phyloP scores from a whole-genome alignment of 2,329 filamentous ascomycete genomes.

The Nemania abortiva region DNA sequence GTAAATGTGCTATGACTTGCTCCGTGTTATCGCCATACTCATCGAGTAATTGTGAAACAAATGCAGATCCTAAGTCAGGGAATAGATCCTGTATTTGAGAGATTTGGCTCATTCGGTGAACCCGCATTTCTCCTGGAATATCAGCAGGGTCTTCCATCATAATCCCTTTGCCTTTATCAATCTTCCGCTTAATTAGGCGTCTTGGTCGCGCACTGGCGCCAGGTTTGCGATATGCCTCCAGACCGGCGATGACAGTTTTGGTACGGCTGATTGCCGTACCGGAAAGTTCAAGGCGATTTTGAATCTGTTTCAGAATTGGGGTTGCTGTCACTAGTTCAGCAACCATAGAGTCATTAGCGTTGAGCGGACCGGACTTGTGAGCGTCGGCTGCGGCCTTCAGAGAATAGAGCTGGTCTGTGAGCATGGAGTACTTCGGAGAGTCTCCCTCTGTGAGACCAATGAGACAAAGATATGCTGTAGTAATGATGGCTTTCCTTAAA shows the following conservation, averaged over 20 bases:
- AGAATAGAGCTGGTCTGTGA: constrained; percentile 86
- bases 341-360: constrained; percentile 78
- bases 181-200: constrained; percentile 64
- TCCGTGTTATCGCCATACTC: constrained; percentile 83
- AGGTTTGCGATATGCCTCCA: constrained; percentile 71
- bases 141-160: constrained; percentile 55
- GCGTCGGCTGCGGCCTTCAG: constrained; percentile 78
- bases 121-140: constrained; percentile 67
- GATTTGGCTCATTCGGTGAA: constrained; percentile 86
- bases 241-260: constrained; percentile 69
- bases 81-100: constrained; percentile 95
- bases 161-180: constrained; percentile 74
- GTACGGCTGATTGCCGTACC: constrained; percentile 66
- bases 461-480: constrained; percentile 80
- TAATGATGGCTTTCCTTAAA: constrained; percentile 75
- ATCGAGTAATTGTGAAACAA: constrained; percentile 82
- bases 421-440: constrained; percentile 76
- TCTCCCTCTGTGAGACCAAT: constrained; percentile 75
- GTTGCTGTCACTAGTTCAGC: constrained; percentile 85
- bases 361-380: constrained; percentile 67
- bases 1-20: constrained; percentile 81
- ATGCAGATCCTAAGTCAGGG: constrained; percentile 85
- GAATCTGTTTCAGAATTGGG: constrained; percentile 75
- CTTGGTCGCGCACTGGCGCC: constrained; percentile 65
- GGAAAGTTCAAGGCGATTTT: constrained; percentile 63